phyloP scores from a whole-genome alignment of 768 basidiomycete species.

The Coprinopsis cinerea region DNA sequence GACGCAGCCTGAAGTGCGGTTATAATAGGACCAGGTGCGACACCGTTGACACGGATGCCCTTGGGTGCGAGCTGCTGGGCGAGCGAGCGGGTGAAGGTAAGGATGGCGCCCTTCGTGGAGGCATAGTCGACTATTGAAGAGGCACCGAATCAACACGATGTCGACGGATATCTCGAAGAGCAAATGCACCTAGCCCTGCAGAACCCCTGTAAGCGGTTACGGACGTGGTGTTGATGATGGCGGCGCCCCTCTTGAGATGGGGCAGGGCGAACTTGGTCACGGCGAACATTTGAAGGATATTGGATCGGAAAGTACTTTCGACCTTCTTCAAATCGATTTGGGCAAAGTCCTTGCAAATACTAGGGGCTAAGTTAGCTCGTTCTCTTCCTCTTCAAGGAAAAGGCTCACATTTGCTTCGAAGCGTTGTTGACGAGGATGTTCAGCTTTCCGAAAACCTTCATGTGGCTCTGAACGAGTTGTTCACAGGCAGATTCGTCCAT shows the following conservation, averaged over 20 bases:
- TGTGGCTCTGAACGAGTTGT: conserved; percentile 40
- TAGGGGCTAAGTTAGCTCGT: conserved; percentile 11
- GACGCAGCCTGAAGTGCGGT: conserved; percentile 56
- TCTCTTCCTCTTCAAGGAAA: background rate
- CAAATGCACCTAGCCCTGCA: conserved; percentile 19
- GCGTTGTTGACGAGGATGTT: conserved; percentile 62
- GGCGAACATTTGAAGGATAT: conserved; percentile 57
- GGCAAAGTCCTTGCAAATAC: conserved; percentile 38
- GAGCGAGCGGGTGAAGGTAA: conserved; percentile 50
- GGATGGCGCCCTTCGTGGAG: conserved; percentile 56
- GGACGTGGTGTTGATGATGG: conserved; percentile 58
- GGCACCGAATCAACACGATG: conserved; percentile 16
- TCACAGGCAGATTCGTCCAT: conserved; percentile 36
- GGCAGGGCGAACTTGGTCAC: conserved; percentile 51
- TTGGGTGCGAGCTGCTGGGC: conserved; percentile 47
- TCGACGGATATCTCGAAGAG: conserved; percentile 3
- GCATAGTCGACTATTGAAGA: conserved; percentile 37
- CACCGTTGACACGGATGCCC: conserved; percentile 51
- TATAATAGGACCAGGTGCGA: conserved; percentile 51
- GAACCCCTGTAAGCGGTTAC: conserved; percentile 47
- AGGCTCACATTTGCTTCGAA: conserved; percentile 34
- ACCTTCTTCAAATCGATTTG: conserved; percentile 49
- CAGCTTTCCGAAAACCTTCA: conserved; percentile 37
- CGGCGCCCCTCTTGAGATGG: conserved; percentile 50
- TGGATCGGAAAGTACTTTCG: conserved; percentile 47